These are phyloP conservation scores for Neurospora sp. DNA, from an alignment of 495 filamentous ascomycete genomes.

Conservation along the genomic window DNA sequence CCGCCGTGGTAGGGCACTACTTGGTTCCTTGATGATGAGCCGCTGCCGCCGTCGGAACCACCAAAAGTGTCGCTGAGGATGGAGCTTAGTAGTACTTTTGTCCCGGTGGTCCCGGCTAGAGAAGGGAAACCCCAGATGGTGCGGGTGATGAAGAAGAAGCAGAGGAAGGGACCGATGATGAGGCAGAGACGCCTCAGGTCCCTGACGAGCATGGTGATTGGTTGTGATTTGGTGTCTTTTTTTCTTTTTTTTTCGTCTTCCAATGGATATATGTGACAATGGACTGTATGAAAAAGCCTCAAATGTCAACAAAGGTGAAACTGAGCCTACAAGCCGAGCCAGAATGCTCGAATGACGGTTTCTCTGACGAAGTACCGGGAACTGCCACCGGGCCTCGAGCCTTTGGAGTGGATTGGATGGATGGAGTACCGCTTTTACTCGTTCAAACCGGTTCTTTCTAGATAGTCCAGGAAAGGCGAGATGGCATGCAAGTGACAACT, in stretches of 20 bases:
- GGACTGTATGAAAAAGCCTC: background rate
- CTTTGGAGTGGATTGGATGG: background rate
- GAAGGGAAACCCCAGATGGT: slow-evolving; percentile 10
- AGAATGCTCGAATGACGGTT: background rate
- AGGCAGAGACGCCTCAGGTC: slow-evolving; percentile 23
- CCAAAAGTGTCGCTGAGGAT: slow-evolving; percentile 1
- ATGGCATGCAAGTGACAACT: too few relatives aligned
- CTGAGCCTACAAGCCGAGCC: background rate
- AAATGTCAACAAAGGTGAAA: background rate
- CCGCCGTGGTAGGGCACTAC: background rate
- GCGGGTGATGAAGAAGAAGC: slow-evolving; percentile 15
- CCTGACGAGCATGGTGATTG: slow-evolving; percentile 19
- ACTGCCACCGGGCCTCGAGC: background rate
- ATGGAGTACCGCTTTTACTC: background rate
- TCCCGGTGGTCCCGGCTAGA: background rate
- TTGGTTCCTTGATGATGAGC: background rate
- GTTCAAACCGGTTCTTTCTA: too few relatives aligned
- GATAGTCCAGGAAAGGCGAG: too few relatives aligned
- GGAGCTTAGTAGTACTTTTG: background rate
- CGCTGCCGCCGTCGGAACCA: background rate
- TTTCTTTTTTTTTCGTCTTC: background rate
- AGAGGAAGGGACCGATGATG: slow-evolving; percentile 12
- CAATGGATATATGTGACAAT: background rate
- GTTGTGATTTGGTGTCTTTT: background rate
- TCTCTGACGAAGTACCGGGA: background rate